Evolutionary conservation across 768 basidiomycete genomes (phyloP), one percentile per base, ranked within the genome.

Genomic region (Xerocomellus dryophilus): DNA sequence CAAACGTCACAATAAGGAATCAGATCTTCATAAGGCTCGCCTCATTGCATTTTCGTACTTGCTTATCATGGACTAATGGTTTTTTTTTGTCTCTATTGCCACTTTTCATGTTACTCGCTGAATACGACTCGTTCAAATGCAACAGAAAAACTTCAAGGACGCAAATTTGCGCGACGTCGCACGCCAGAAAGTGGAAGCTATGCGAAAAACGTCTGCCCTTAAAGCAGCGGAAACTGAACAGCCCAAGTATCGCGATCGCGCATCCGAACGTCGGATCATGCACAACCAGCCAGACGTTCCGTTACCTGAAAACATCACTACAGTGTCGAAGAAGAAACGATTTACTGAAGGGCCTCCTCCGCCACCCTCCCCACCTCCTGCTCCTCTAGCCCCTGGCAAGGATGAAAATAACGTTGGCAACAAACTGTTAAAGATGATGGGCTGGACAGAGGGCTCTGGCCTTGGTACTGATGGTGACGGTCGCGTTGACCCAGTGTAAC

Each of bases 361-460:
- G 0, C 81, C 86, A 3, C 74, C 86, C 2, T 71, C 78, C 2
- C 83, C 87, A 0, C 82, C 87, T 1, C 82, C 83, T 9, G 78
- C 82, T 6, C 76, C 83, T 3, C 62, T 85, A 4, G 83, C 86
- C 61, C 90, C 86, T 6, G 90, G 83, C 6, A 76, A 90, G 66
- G 94, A 98, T 62, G 83, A 86, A 46, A 84, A 63, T 39, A 98
- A 98, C 61, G 81, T 93, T 11, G 97, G 97, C 7, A 95, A 95
- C 66, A 94, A 92, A 65, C 68, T 99, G 53, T 70, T 98, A 58
- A 92, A 93, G 70, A 95, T 96, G 83, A 98, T 98, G 95, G 97
- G 96, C 1, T 98, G 95, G 95, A 90, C 80, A 58, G 88, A 89
- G 63, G 95, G 95, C 7, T 84, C 81, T 15, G 95, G 96, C 1